These are phyloP conservation scores for Globisporangium radiosum DNA, from an alignment of 352 stramenopile species.

Conservation along the genomic window DNA sequence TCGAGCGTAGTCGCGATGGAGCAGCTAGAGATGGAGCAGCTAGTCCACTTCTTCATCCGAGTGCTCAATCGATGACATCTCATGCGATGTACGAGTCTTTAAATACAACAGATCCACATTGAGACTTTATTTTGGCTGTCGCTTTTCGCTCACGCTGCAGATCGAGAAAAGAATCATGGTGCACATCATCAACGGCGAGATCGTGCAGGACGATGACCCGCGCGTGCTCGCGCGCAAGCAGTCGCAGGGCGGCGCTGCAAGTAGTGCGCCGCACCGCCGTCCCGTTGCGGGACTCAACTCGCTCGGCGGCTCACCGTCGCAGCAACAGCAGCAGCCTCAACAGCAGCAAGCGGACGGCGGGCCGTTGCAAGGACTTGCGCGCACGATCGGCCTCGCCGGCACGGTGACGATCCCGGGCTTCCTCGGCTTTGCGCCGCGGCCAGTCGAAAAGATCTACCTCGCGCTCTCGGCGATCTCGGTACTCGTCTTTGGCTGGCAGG, in stretches of 20 bases:
- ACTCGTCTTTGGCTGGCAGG: constrained; percentile 63
- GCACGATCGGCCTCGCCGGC: constrained; percentile 55
- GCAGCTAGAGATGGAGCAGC: no score
- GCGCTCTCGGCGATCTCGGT: constrained; percentile 45
- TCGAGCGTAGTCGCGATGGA: no score
- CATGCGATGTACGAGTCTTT: no score
- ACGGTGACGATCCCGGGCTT: constrained; percentile 52
- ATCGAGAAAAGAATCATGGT: constrained; percentile 36
- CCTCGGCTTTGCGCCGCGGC: constrained; percentile 39
- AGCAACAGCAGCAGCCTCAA: constrained; percentile 4
- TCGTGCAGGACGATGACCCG: constrained; percentile 79
- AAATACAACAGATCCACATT: no score
- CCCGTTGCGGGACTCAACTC: constrained; percentile 19
- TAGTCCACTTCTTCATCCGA: no score
- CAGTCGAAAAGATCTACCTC: constrained; percentile 70
- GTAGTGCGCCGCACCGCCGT: neutral
- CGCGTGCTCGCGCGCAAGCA: constrained; percentile 33
- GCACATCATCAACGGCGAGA: constrained; percentile 87
- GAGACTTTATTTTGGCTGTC: no score
- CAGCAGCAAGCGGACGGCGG: constrained; percentile 1
- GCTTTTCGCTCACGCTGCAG: no score
- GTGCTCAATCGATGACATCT: no score
- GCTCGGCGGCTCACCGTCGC: constrained; percentile 5
- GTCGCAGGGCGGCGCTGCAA: neutral
- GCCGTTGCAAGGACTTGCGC: constrained; percentile 38